Evolutionary conservation across 2,329 filamentous ascomycete genomes (phyloP), one percentile per base, ranked within the genome.

Genomic region (Curvularia spicifera): DNA sequence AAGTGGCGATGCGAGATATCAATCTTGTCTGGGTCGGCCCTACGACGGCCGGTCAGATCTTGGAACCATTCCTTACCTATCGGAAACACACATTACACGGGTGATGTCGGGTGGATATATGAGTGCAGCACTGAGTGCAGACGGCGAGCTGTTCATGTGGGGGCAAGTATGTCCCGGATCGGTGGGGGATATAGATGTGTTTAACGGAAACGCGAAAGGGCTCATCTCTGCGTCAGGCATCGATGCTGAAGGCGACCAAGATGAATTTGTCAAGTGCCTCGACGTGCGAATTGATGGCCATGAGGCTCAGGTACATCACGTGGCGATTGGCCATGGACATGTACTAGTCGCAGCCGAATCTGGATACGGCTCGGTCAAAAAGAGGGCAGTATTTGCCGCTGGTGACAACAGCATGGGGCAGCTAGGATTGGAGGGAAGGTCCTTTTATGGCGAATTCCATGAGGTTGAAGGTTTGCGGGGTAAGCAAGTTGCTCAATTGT

Each of bases 91-190:
- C 7, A 57, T 75, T 18, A 18, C 13, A 1, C 70, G 64, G 26
- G 64, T 76, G 22, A 67, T 68, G 1, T 70, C 68, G 0, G 73
- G 73, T 1, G 73, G 74, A 0, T 73, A 71, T 13, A 67, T 75
- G 60, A 70, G 66, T n/a, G 71, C 69, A n/a, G 72, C 71, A 0
- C 13, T 75, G 12, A 66, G 66, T 39, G 45, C 54, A n/a, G 69
- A 74, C 7, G 71, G 71, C 0, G 73, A 76, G 53, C 45, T 76
- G 5, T 76, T 67, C 39, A 9, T 76, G 5, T 76, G 74, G 74
- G 74, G 74, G 3, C 68, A 73, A 49, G 58, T 67, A 5, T 64
- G 55, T 52, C 71, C 71, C n/a, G 71, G 68, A 4, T 52, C 53
- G 10, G 44, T 42, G 1, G 58, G 39, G 2, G 65, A 71, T 26